These are phyloP conservation scores for Aulographum hederae DNA, from an alignment of 2,329 filamentous ascomycete genomes.

Conservation along the genomic window DNA sequence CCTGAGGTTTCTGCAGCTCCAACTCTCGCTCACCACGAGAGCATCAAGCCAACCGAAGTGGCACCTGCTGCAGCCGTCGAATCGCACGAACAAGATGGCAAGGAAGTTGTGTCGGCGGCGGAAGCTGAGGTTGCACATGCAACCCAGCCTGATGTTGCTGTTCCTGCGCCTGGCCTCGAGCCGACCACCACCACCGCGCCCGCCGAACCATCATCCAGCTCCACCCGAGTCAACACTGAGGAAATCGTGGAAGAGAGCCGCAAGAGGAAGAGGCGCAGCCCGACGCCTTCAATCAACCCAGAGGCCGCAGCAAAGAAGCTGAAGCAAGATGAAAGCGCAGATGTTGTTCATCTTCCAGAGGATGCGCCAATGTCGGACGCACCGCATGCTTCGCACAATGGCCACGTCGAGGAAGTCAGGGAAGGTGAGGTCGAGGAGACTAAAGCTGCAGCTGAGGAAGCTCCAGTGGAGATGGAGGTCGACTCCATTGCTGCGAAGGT, in stretches of 20 bases:
- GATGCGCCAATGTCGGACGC: conserved; percentile 4
- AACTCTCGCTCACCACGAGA: background rate
- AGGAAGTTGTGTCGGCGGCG: conserved; percentile 1
- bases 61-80: background rate
- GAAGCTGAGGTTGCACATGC: background rate
- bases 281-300: conserved; percentile 15
- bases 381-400: too few species aligned
- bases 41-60: background rate
- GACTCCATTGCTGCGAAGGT: conserved; percentile 1
- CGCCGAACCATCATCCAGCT: background rate
- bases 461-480: background rate
- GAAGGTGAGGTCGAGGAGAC: conserved; percentile 6
- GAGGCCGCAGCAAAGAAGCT: conserved; percentile 25
- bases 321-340: conserved; percentile 17
- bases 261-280: conserved; percentile 23
- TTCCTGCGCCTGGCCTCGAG: background rate
- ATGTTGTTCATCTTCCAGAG: conserved; percentile 13
- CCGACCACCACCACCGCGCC: background rate
- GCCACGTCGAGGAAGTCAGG: background rate
- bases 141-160: background rate
- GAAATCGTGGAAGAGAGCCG: conserved; percentile 13
- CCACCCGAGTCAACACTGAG: background rate
- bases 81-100: too few species aligned
- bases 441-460: conserved; percentile 3
- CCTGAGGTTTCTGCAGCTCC: too few species aligned